A percentile compares a stretch with the other conserved stretches of the same genome.
phyloP scores from a whole-genome alignment of 768 basidiomycete genomes.

The Sarcodon sp. region DNA sequence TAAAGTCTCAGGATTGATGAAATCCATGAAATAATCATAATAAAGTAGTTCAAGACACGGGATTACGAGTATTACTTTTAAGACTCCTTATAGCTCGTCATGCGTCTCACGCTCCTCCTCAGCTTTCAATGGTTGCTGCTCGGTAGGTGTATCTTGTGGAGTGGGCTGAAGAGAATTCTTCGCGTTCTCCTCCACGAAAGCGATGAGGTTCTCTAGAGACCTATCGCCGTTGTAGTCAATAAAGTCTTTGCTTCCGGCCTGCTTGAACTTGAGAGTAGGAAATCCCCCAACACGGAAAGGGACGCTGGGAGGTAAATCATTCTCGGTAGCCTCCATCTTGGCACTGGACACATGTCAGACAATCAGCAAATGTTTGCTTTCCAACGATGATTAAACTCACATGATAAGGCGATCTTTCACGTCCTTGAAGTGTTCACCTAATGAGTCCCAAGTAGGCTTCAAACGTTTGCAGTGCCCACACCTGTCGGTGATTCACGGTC shows the following conservation, averaged over 20 bases:
- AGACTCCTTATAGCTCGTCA: constrained; percentile 12
- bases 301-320: constrained; percentile 83
- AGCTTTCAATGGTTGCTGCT: constrained; percentile 7
- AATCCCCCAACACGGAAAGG: constrained; percentile 82
- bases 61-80: too few relatives aligned
- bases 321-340: constrained; percentile 94
- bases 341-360: constrained; percentile 34
- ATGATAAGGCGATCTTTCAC: constrained; percentile 69
- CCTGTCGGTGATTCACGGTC: constrained; percentile 23
- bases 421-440: constrained; percentile 73
- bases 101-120: constrained; percentile 11
- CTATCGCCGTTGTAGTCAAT: constrained; percentile 91
- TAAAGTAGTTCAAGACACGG: background rate
- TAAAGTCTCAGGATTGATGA: background rate
- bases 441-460: constrained; percentile 84
- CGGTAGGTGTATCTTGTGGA: constrained; percentile 10
- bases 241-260: constrained; percentile 77
- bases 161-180: constrained; percentile 54
- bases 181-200: constrained; percentile 73
- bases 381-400: constrained; percentile 26
- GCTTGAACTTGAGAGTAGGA: constrained; percentile 96
- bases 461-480: constrained; percentile 96
- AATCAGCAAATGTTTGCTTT: background rate
- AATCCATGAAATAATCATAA: background rate
- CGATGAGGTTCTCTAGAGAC: constrained; percentile 71